These are phyloP conservation scores for Bretziella fagacearum DNA, from an alignment of 2,329 filamentous ascomycete species.

Conservation along the genomic window DNA sequence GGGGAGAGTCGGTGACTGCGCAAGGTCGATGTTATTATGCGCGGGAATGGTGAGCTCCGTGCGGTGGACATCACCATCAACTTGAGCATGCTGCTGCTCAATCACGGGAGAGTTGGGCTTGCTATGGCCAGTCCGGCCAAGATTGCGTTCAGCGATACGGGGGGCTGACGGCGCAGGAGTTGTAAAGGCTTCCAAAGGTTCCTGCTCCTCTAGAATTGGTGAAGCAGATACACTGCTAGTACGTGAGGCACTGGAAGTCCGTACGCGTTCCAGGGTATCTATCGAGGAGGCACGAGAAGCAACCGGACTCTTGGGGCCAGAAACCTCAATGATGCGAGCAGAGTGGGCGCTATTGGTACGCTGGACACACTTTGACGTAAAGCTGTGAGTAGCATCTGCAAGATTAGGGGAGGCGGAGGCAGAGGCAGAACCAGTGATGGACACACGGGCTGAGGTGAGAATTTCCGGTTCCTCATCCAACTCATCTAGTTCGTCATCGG, in stretches of 20 bases:
- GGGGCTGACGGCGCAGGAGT: slow-evolving; percentile 4
- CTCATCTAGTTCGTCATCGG: slow-evolving; percentile 23
- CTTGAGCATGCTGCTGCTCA: neutral
- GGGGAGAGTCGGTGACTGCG: slow-evolving; percentile 13
- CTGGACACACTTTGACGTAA: slow-evolving; percentile 23
- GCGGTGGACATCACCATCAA: neutral
- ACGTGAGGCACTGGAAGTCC: slow-evolving; percentile 26
- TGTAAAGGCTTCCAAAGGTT: slow-evolving; percentile 21
- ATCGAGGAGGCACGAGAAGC: slow-evolving; percentile 32
- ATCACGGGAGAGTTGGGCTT: neutral
- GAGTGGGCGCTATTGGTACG: slow-evolving; percentile 35
- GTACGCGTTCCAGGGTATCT: slow-evolving; percentile 28
- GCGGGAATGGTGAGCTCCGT: slow-evolving; percentile 7
- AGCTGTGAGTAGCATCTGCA: slow-evolving; percentile 29
- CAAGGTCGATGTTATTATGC: slow-evolving; percentile 3
- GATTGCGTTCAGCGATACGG: slow-evolving; percentile 7
- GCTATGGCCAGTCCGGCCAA: neutral
- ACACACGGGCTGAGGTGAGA: slow-evolving; percentile 38
- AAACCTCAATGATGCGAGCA: slow-evolving; percentile 40
- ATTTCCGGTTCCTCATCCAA: slow-evolving; percentile 35
- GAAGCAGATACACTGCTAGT: slow-evolving; percentile 14
- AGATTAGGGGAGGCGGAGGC: slow-evolving; percentile 33
- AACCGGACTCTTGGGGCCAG: slow-evolving; percentile 33
- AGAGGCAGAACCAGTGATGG: slow-evolving; percentile 28
- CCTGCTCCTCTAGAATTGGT: slow-evolving; percentile 29